Evolutionary conservation across 805 yeast genomes (phyloP).

Genomic region (Saturnispora ahearnii): DNA sequence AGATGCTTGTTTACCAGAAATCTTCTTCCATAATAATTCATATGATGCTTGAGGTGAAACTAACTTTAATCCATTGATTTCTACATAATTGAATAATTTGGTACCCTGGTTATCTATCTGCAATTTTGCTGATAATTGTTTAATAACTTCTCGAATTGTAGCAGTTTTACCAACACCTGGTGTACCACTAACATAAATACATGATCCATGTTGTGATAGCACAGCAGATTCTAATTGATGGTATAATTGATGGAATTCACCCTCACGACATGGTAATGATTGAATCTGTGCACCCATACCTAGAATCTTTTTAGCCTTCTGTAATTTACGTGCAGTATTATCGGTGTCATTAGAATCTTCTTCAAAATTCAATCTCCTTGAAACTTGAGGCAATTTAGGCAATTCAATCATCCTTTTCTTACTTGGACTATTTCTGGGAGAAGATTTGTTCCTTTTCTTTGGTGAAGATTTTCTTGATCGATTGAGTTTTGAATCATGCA

Average conservation of each 20-base stretch:
- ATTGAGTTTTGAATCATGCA: neutral
- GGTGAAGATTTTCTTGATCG: neutral
- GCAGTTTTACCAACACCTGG: slow-evolving; percentile 98
- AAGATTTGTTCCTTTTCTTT: neutral
- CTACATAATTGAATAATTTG: slow-evolving; percentile 58
- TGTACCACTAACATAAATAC: slow-evolving; percentile 88
- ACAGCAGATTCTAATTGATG: slow-evolving; percentile 64
- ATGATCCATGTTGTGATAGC: slow-evolving; percentile 62
- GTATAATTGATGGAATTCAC: slow-evolving; percentile 66
- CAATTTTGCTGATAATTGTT: slow-evolving; percentile 40
- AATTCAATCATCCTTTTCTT: neutral
- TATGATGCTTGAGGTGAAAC: slow-evolving; percentile 74
- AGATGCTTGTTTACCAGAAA: slow-evolving; percentile 50
- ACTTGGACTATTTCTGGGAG: neutral
- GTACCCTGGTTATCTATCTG: slow-evolving; percentile 15
- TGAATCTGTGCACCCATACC: slow-evolving; percentile 33
- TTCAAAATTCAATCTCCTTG: slow-evolving; percentile 5
- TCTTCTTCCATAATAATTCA: slow-evolving; percentile 70
- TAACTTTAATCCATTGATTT: slow-evolving; percentile 85
- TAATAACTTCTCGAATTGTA: slow-evolving; percentile 78
- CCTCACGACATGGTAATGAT: slow-evolving; percentile 77
- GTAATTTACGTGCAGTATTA: slow-evolving; percentile 19
- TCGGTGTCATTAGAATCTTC: slow-evolving; percentile 8
- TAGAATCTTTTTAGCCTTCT: slow-evolving; percentile 33
- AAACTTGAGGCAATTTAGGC: slow-evolving; percentile 12